phyloP scores from a whole-genome alignment of 2,329 filamentous ascomycete genomes.

The Colletotrichum karsti region DNA sequence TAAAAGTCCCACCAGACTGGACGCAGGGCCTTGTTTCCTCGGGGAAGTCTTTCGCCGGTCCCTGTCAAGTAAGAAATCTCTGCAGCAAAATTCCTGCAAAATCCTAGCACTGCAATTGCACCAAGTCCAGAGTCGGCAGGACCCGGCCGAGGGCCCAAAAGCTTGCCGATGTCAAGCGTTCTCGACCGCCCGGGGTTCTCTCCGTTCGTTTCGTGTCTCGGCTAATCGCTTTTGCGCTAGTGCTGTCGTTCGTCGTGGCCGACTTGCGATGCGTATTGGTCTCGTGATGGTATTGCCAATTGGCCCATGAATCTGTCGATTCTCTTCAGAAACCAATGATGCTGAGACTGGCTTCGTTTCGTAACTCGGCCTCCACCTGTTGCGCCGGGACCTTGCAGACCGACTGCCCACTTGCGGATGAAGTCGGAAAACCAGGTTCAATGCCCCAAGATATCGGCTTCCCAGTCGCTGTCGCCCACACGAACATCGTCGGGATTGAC shows the following conservation, averaged over 20 bases:
- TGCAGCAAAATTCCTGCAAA: neutral
- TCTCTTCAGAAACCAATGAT: too few relatives aligned
- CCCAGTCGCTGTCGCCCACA: neutral
- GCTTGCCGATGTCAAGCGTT: neutral
- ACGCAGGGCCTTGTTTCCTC: neutral
- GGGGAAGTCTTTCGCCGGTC: slow-evolving; percentile 2
- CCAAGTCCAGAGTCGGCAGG: neutral
- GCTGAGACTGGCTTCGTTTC: neutral
- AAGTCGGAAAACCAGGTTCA: neutral
- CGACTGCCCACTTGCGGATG: neutral
- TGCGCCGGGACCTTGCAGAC: neutral
- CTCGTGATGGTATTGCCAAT: too few relatives aligned
- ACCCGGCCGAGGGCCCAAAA: neutral
- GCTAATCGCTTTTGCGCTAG: neutral
- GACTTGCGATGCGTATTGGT: too few relatives aligned
- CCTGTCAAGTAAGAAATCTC: neutral
- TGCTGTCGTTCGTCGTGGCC: neutral
- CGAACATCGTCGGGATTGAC: neutral
- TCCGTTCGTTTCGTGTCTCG: neutral
- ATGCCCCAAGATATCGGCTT: neutral
- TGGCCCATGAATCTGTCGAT: too few relatives aligned
- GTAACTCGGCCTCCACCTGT: neutral
- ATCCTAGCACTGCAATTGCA: neutral
- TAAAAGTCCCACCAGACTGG: neutral
- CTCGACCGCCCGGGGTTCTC: neutral